Evolutionary conservation across 495 filamentous ascomycete species (phyloP).

Genomic region (Tuber melanosporum): DNA sequence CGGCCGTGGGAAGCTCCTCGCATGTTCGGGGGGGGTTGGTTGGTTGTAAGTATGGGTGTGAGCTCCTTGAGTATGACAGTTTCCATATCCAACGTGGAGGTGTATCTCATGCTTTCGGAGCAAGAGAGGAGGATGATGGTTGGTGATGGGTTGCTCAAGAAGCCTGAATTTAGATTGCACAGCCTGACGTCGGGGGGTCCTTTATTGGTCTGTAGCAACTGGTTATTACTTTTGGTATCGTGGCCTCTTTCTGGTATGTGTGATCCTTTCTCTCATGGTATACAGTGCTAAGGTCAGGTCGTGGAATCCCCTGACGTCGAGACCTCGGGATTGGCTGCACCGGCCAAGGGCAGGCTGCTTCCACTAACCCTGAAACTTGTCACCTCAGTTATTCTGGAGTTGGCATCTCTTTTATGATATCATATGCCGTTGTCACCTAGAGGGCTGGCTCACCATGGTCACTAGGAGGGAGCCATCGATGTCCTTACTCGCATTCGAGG

Average conservation of each 20-base stretch:
- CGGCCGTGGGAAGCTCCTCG: conserved; percentile 52
- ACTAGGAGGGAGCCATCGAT: conserved; percentile 62
- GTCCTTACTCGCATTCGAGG: conserved; percentile 62
- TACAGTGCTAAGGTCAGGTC: not conserved
- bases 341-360: conserved; percentile 53
- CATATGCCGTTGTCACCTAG: conserved; percentile 69
- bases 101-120: conserved; percentile 34
- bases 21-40: conserved; percentile 59
- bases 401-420: conserved; percentile 60
- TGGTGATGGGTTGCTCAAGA: not conserved
- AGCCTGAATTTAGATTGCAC: conserved; percentile 40
- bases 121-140: not conserved
- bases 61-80: conserved; percentile 62
- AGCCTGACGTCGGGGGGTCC: conserved; percentile 59
- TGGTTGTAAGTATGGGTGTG: conserved; percentile 71
- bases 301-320: conserved; percentile 5
- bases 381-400: conserved; percentile 54
- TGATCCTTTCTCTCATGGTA: not conserved
- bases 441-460: conserved; percentile 68
- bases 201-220: conserved; percentile 74
- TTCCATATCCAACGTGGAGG: conserved; percentile 64
- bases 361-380: conserved; percentile 59
- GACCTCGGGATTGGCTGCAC: conserved; percentile 53
- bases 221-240: conserved; percentile 75
- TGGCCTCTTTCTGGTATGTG: conserved; percentile 62